Evolutionary conservation across 2,329 filamentous ascomycete species (phyloP).

Genomic region (Penicillium sp.): DNA sequence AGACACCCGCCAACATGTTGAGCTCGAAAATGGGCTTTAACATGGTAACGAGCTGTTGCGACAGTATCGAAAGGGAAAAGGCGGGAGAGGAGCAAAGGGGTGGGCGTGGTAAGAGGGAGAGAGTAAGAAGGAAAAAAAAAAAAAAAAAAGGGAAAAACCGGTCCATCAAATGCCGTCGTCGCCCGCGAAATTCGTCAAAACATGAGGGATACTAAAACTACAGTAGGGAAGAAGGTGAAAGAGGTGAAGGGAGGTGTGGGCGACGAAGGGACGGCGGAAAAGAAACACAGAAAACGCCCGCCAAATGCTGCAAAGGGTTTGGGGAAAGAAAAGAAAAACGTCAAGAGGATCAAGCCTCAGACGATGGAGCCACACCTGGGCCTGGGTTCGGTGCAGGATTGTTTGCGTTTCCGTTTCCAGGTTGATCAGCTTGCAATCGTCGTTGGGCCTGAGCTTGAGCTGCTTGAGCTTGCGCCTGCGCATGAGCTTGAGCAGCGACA

Average conservation of each 20-base stretch:
- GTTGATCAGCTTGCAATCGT: constrained; percentile 42
- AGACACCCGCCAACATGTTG: constrained; percentile 18
- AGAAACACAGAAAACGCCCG: constrained; percentile 35
- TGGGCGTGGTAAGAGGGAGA: constrained; percentile 5
- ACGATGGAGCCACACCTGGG: constrained; percentile 28
- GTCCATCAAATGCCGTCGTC: constrained; percentile 24
- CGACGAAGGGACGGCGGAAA: constrained; percentile 27
- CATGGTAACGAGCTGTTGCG: constrained; percentile 16
- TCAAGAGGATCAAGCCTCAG: constrained; percentile 35
- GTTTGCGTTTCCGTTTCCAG: too few relatives aligned
- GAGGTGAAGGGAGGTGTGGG: constrained; percentile 28
- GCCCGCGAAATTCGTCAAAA: constrained; percentile 27
- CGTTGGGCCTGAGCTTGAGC: constrained; percentile 38
- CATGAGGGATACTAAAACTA: constrained; percentile 35
- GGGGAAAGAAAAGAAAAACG: constrained; percentile 18
- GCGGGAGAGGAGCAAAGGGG: constrained; percentile 10
- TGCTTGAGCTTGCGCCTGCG: constrained; percentile 46
- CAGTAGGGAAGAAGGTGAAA: constrained; percentile 27
- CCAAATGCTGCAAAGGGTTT: constrained; percentile 40
- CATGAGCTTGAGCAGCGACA: constrained; percentile 48
- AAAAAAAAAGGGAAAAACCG: constrained; percentile 9
- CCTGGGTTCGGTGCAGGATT: constrained; percentile 34
- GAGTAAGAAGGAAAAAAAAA: constrained; percentile 6
- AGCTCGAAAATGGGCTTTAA: neutral
- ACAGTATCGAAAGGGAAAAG: constrained; percentile 13